Base-by-base conservation (phyloP, 352 stramenopile genomes). In the Plasmopara halstedii region DNA sequence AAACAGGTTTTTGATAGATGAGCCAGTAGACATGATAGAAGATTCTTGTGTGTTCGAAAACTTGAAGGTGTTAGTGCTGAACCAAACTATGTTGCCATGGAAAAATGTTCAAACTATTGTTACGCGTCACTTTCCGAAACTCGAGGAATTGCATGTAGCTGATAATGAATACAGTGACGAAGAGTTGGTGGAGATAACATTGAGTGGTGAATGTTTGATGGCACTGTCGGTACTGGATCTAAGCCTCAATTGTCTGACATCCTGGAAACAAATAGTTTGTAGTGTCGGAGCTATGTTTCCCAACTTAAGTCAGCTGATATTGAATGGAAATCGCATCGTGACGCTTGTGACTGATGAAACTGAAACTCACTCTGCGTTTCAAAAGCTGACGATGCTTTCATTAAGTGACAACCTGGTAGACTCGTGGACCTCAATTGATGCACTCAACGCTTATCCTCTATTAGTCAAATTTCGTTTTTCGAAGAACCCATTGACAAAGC, bases 341-440 rank as follows among this genome's bases (percentile, higher is more conserved):
- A 73, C 77, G 18, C 58, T 91, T 7, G 61, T 67, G 18, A 32
- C 36, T 18, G 21, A 54, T 21, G 15, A 11, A 25, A 22, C 14
- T n/a, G 23, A 32, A 13, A 35, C 11, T 17, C 9, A 19, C 14
- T 23, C 7, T 15, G 57, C 23, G 14, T 81, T 86, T 20, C 67
- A 73, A 27, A 55, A 81, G 18, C 58, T 91, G 1, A 51, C 59
- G 22, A 68, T 64, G 5, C 47, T 91, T 13, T 86, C 76, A 2
- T 13, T 88, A 4, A 83, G 64, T 9, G 67, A 83, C 31, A 89
- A 88, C 53, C 34, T 60, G 6, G 65, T 94, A 20, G 69, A 76
- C 27, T 77, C 67, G 32, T 92, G 80, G 80, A 66, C 70, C 2
- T 88, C 72, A 0, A 85, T 94, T 21, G 73, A 92, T 36, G 68